phyloP scores from a whole-genome alignment of 352 stramenopile genomes.

The Globisporangium parvum region DNA sequence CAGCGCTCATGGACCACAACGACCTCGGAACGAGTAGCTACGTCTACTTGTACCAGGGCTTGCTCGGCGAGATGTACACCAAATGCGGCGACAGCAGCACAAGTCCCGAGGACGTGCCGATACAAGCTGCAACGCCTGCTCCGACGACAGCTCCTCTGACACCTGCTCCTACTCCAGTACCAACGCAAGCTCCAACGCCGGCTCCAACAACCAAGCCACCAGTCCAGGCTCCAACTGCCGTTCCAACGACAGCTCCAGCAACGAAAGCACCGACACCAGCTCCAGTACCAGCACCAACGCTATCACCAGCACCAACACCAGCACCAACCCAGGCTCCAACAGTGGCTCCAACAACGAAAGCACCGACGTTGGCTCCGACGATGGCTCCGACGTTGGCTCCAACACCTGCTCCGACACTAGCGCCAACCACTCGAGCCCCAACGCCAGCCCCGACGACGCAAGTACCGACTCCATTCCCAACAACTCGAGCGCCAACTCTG shows the following conservation, averaged over 20 bases:
- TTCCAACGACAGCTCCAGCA: neutral
- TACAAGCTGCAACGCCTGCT: neutral
- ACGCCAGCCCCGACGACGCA: neutral
- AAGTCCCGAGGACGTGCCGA: neutral
- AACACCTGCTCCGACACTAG: neutral
- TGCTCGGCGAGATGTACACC: conserved; percentile 9
- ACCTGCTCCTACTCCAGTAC: neutral
- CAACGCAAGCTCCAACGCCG: neutral
- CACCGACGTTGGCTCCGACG: neutral
- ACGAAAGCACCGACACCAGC: neutral
- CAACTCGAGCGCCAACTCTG: neutral
- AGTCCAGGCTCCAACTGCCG: too few relatives aligned
- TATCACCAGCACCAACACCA: neutral
- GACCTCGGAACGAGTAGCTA: conserved; percentile 13
- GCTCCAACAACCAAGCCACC: neutral
- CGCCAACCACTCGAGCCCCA: neutral
- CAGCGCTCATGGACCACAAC: conserved; percentile 12
- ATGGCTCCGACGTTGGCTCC: neutral
- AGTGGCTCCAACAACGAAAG: neutral
- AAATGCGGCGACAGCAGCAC: conserved; percentile 8
- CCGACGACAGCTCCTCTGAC: neutral
- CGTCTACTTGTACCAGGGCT: conserved; percentile 8
- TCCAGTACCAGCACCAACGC: neutral
- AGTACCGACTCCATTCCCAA: neutral
- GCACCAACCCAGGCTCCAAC: neutral